phyloP scores from a whole-genome alignment of 2,329 filamentous ascomycete species.

The Pezicula radicicola region DNA sequence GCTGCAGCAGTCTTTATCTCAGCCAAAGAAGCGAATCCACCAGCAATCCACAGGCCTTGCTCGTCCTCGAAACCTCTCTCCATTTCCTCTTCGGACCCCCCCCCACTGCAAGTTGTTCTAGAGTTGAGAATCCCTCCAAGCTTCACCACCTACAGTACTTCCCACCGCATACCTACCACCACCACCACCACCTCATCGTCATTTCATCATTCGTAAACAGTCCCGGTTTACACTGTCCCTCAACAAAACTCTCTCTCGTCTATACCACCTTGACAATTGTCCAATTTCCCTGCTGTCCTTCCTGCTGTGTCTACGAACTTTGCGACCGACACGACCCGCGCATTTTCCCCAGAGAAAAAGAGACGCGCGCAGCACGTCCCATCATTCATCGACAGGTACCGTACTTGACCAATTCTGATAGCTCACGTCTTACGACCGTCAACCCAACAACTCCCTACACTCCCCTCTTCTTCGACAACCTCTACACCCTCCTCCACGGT shows the following conservation, averaged over 20 bases:
- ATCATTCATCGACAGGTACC: slow-evolving; percentile 13
- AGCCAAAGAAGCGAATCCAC: too few relatives aligned
- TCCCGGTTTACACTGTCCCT: too few relatives aligned
- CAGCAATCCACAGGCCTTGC: too few relatives aligned
- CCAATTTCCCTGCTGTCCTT: not conserved
- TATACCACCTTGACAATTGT: too few relatives aligned
- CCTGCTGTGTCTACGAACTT: not conserved
- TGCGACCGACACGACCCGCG: not conserved
- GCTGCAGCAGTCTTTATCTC: too few relatives aligned
- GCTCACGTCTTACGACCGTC: slow-evolving; percentile 16
- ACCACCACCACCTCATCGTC: too few relatives aligned
- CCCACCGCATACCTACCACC: too few relatives aligned
- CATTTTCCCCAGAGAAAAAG: slow-evolving; percentile 3
- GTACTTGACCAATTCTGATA: slow-evolving; percentile 11
- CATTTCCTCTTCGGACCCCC: too few relatives aligned
- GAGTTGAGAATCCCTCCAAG: not conserved
- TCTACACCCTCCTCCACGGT: slow-evolving; percentile 1
- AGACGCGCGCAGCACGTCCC: slow-evolving; percentile 17
- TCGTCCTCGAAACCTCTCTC: too few relatives aligned
- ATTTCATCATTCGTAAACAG: too few relatives aligned
- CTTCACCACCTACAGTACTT: not conserved
- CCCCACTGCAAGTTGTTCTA: too few relatives aligned
- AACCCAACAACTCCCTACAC: not conserved
- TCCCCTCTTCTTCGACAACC: not conserved
- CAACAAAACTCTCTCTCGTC: too few relatives aligned